Conservation (phyloP, 139 green algal species). For the Chlamydomonas incerta region DNA sequence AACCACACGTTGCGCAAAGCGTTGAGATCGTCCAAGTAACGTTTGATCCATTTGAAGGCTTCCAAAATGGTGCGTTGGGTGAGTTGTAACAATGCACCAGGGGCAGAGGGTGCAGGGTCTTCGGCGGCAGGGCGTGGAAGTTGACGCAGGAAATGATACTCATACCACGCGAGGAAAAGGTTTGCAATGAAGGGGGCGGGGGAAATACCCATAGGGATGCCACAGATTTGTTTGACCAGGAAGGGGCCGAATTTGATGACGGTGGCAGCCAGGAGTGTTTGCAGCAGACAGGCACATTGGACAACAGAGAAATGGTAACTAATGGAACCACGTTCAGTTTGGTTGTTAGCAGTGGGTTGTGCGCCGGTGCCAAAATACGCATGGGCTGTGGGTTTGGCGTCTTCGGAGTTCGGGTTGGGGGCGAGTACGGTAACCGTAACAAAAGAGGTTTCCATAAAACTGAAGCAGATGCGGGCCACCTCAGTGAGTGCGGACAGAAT, state of each 20-base stretch:
- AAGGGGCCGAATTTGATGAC: not conserved
- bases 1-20: not conserved
- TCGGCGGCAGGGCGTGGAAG: not conserved
- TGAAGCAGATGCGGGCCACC: no score
- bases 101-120: not conserved
- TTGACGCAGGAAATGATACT: not conserved
- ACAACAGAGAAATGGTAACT: not conserved
- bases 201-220: no score
- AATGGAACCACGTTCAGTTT: no score
- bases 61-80: no score
- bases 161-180: conserved; percentile 2
- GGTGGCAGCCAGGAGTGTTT: not conserved
- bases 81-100: no score
- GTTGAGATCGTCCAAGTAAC: not conserved
- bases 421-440: not conserved
- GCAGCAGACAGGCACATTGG: not conserved
- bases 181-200: conserved; percentile 13
- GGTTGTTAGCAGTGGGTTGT: not conserved
- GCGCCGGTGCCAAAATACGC: not conserved
- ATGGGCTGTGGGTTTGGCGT: not conserved
- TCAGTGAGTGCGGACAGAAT: not conserved
- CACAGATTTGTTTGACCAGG: not conserved
- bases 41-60: not conserved
- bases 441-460: no score
- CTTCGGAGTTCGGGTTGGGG: not conserved